phyloP scores from a whole-genome alignment of 768 basidiomycete genomes.

The Kockovaella imperatae region DNA sequence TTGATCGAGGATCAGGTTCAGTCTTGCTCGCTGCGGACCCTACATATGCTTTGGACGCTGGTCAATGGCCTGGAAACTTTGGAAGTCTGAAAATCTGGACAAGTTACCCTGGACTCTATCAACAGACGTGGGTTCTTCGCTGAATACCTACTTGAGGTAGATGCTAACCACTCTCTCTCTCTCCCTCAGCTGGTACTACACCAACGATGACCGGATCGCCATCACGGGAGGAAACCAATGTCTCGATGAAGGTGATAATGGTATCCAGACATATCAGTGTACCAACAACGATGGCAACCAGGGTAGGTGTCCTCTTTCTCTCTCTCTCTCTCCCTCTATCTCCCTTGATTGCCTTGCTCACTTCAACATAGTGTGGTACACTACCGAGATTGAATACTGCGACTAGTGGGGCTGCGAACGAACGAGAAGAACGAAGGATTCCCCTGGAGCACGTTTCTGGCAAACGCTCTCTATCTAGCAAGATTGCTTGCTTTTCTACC shows the following conservation, averaged over 20 bases:
- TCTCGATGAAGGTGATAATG: conserved; percentile 7
- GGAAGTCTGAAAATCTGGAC: not conserved
- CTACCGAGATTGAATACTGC: too few species aligned
- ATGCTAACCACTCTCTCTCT: not conserved
- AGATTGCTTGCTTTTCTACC: too few species aligned
- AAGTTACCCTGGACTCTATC: conserved; percentile 1
- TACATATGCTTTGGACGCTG: conserved; percentile 2
- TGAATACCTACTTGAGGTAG: not conserved
- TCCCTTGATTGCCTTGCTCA: too few species aligned
- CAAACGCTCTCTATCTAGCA: too few species aligned
- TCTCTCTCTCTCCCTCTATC: too few species aligned
- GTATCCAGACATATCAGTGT: conserved; percentile 3
- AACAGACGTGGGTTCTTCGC: not conserved
- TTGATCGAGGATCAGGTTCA: not conserved
- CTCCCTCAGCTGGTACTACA: conserved; percentile 6
- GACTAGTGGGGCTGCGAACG: too few species aligned
- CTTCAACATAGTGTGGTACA: too few species aligned
- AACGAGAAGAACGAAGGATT: too few species aligned
- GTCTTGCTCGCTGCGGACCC: too few species aligned
- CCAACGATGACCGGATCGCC: conserved; percentile 7
- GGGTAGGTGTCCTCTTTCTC: too few species aligned
- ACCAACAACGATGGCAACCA: conserved; percentile 8
- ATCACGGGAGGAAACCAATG: conserved; percentile 21
- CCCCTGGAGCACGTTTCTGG: too few species aligned
- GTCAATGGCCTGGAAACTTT: not conserved